Evolutionary conservation across 345 rosid species (phyloP), one percentile per base, ranked within the genome.

Genomic region (Pseudoturritis turrita): DNA sequence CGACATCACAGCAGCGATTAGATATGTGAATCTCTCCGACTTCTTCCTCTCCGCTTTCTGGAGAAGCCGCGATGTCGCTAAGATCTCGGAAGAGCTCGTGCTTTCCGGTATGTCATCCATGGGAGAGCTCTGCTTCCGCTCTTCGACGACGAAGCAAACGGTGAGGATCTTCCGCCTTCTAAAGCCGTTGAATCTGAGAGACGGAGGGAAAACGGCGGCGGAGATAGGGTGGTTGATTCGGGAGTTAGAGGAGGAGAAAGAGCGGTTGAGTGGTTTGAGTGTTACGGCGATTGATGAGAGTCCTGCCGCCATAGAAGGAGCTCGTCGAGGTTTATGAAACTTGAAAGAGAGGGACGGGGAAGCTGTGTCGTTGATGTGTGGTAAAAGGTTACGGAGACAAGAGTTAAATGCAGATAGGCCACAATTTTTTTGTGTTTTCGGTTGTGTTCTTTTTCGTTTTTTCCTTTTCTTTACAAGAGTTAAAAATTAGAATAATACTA

Each of bases 1-100:
- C 8, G 98, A 92, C 87, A 89, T 68, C 13, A 92, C 81, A 3
- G 98, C 96, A 11, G 94, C 96, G 14, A 86, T 79, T 1, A 92
- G 75, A 44, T 89, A 92, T 3, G 90, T 89, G 10, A 78, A 65
- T 78, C 94, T 80, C 82, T 92, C 90, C 9, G 87, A 82, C 74
- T 63, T 82, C 80, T 86, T 89, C 78, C 83, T 83, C 6, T 81
- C 84, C 8, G 65, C 50, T 49, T 77, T 78, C 84, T 83, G 10
- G 39, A 26, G 72, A 74, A 81, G 43, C 80, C 73, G 49, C 76
- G 85, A 83, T 57, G 60, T 63, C 43, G 58, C 59, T 69, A 46
- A 15, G 51, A 13, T 19, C 15, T 51, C 74, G 13, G 45, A 45
- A 52, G 53, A 28, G 23, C 44, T 60, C 6, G 49, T 68, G 36